Evolutionary conservation across 495 filamentous ascomycete species (phyloP), one percentile per base, ranked within the genome.

Genomic region (Penicillium coprophilum): DNA sequence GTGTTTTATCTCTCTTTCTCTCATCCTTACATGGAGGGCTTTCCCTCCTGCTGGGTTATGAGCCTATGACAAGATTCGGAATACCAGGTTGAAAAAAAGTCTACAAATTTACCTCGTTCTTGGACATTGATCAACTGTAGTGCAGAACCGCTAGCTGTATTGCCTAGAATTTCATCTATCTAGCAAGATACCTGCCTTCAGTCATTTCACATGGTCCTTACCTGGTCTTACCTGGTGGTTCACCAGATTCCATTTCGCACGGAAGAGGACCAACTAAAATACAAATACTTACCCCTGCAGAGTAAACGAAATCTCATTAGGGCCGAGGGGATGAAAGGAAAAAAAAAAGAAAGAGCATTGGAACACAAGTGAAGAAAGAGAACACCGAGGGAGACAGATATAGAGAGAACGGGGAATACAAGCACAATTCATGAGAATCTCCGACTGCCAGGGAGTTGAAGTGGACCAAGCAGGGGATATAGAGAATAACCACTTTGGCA

Each of bases 181-280:
- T 67, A 69, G 63, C 50, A 66, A 67, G 55, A 65, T 63, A 54
- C 58, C 61, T 73, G 67, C 61, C 53, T 64, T 67, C 56, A 62
- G 71, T 73, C 55, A 66, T 68, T 68, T 62, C 57, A 27, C 59
- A 58, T 68, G 70, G 61, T 65, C 68, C 82, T 87, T 88, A 88
- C 85, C 86, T 87, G 80, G 81, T 82, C 82, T 86, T 84, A 86
- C 82, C 81, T 84, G 64, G 68, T 20, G 54, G 60, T 36, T 61
- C 60, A 60, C 53, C 58, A 50, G 56, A 58, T 61, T 59, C 54
- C 65, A 52, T 55, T 62, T 59, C 50, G 61, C 50, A 34, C 53
- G 52, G 48, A 63, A 60, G 57, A 53, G 63, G 24, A 63, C 65
- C 61, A 65, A 68, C 72, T 77, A 73, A 74, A 72, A 60, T 79